A percentile compares a stretch with the other conserved stretches of the same genome.
phyloP scores from a whole-genome alignment of 2,329 filamentous ascomycete species.

The Colletotrichum orbiculare region DNA sequence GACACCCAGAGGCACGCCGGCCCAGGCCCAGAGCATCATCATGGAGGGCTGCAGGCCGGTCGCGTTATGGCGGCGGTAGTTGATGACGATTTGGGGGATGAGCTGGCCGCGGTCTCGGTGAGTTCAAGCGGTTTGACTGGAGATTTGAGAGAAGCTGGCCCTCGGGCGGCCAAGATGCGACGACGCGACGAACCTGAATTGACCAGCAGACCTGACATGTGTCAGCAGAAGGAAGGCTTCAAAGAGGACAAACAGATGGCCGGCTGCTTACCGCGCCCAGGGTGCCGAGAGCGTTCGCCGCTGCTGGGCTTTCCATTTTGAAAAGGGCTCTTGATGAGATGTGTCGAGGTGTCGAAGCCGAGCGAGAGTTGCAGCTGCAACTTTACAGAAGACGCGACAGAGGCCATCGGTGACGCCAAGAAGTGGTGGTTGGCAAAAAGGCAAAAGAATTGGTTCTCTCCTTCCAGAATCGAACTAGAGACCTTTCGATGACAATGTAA shows the following conservation, averaged over 20 bases:
- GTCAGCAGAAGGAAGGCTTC: conserved; percentile 26
- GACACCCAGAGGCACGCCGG: conserved; percentile 73
- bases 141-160: background rate
- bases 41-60: conserved; percentile 74
- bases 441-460: conserved; percentile 38
- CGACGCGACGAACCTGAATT: conserved; percentile 59
- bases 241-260: background rate
- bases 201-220: conserved; percentile 69
- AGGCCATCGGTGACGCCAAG: conserved; percentile 3
- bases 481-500: conserved; percentile 35
- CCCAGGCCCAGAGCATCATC: conserved; percentile 79
- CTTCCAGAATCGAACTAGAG: conserved; percentile 36
- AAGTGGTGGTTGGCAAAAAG: conserved; percentile 21
- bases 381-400: too few relatives aligned
- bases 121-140: background rate
- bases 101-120: conserved; percentile 53
- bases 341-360: too few relatives aligned
- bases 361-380: too few relatives aligned
- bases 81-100: conserved; percentile 76
- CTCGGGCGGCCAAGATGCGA: background rate
- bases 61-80: conserved; percentile 74
- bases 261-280: conserved; percentile 61
- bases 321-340: background rate
- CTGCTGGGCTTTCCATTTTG: conserved; percentile 64
- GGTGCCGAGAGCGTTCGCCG: conserved; percentile 69